Evolutionary conservation across 371 early-diverging fungal genomes (phyloP).

Genomic region (Apophysomyces elegans): DNA sequence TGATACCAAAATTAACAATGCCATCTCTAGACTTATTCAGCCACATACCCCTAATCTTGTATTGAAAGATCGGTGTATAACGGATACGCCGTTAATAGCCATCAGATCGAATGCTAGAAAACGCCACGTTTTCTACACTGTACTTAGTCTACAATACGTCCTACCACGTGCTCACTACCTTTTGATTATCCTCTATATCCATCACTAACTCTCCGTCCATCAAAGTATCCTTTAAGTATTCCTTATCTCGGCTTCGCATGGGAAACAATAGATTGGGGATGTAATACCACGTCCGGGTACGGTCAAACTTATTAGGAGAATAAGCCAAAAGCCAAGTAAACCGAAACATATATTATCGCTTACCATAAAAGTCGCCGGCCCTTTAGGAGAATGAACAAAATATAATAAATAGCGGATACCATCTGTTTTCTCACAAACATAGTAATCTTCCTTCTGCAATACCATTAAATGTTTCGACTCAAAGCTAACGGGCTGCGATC

Average conservation of each 20-base stretch:
- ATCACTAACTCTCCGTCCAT: slow-evolving; percentile 81
- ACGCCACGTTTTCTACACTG: slow-evolving; percentile 55
- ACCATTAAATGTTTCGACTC: slow-evolving; percentile 63
- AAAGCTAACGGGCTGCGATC: slow-evolving; percentile 88
- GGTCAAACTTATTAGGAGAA: slow-evolving; percentile 60
- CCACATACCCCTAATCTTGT: slow-evolving; percentile 69
- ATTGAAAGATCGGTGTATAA: slow-evolving; percentile 65
- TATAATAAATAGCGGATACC: slow-evolving; percentile 81
- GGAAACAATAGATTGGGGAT: slow-evolving; percentile 68
- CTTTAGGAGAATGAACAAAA: slow-evolving; percentile 57
- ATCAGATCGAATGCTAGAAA: slow-evolving; percentile 76
- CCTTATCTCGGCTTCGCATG: slow-evolving; percentile 51
- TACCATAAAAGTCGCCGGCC: slow-evolving; percentile 70
- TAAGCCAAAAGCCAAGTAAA: background rate
- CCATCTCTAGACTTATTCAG: background rate
- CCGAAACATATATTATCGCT: slow-evolving; percentile 8
- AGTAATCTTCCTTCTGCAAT: slow-evolving; percentile 82
- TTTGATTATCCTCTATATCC: slow-evolving; percentile 57
- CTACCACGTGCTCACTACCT: background rate
- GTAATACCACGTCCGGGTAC: slow-evolving; percentile 68
- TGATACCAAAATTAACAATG: slow-evolving; percentile 13
- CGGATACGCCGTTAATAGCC: slow-evolving; percentile 59
- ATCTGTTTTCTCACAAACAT: slow-evolving; percentile 91
- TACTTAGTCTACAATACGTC: slow-evolving; percentile 9
- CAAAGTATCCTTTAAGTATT: slow-evolving; percentile 72